Percentiles rank a stretch among this genome's conserved stretches.
These are phyloP conservation scores for Candida mattraensis DNA, from an alignment of 805 yeast species.

Conservation along the genomic window DNA sequence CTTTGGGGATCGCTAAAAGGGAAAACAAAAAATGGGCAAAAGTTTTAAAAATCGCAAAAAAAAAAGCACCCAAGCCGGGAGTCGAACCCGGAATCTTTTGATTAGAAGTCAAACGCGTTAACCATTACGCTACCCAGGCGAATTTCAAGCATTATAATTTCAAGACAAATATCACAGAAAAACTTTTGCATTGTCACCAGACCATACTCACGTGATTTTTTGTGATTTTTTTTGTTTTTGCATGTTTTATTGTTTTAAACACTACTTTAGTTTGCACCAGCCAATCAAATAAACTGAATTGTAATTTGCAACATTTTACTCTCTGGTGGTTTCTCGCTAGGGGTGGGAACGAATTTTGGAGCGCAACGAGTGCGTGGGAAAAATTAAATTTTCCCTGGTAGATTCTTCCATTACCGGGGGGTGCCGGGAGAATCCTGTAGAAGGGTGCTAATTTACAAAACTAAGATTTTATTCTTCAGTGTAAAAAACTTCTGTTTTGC, in stretches of 20 bases:
- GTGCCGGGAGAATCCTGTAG: too few species aligned
- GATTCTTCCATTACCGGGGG: too few species aligned
- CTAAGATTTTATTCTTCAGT: too few species aligned
- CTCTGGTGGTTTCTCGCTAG: background rate
- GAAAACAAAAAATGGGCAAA: background rate
- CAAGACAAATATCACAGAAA: background rate
- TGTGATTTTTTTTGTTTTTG: background rate
- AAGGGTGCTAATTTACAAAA: too few species aligned
- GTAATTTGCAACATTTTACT: slow-evolving; percentile 12
- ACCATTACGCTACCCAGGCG: slow-evolving; percentile 66
- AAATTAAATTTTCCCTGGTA: too few species aligned
- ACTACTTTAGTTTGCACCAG: too few species aligned
- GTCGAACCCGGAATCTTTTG: slow-evolving; percentile 68
- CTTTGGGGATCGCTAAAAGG: background rate
- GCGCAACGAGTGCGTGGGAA: too few species aligned
- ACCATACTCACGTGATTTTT: background rate
- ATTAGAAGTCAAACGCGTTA: slow-evolving; percentile 68
- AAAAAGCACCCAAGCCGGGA: slow-evolving; percentile 44
- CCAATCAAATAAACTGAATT: slow-evolving; percentile 8
- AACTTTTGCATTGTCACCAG: background rate
- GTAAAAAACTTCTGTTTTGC: too few species aligned
- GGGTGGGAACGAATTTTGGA: too few species aligned
- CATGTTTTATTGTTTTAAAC: too few species aligned
- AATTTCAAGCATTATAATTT: background rate
- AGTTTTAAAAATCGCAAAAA: slow-evolving; percentile 7